Evolutionary conservation across 257 asterid species (phyloP).

Genomic region (Capsicum rhomboideum): DNA sequence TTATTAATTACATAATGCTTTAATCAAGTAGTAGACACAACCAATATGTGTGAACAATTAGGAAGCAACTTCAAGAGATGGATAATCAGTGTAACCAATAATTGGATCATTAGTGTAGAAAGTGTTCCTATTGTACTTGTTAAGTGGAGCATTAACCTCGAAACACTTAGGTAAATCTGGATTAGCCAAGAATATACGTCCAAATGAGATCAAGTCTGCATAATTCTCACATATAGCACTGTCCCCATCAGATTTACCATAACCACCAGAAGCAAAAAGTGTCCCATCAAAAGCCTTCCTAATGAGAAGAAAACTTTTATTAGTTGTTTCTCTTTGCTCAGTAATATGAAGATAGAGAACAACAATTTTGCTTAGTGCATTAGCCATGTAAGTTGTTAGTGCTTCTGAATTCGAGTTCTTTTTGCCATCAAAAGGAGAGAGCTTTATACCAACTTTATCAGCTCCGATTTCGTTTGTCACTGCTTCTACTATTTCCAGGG

Average conservation of each 20-base stretch:
- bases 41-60: neutral
- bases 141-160: slow-evolving; percentile 44
- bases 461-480: slow-evolving; percentile 60
- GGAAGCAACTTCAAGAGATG: slow-evolving; percentile 32
- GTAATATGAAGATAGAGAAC: slow-evolving; percentile 36
- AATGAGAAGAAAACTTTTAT: neutral
- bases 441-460: slow-evolving; percentile 64
- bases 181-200: slow-evolving; percentile 61
- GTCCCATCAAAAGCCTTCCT: slow-evolving; percentile 46
- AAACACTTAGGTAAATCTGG: slow-evolving; percentile 56
- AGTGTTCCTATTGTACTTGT: slow-evolving; percentile 42
- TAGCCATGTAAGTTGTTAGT: slow-evolving; percentile 43
- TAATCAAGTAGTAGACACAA: neutral
- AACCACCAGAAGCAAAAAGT: slow-evolving; percentile 58
- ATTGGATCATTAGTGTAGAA: slow-evolving; percentile 60
- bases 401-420: slow-evolving; percentile 40
- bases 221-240: slow-evolving; percentile 23
- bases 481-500: slow-evolving; percentile 51
- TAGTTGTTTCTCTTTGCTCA: slow-evolving; percentile 26
- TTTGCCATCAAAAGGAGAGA: slow-evolving; percentile 62
- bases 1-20: neutral
- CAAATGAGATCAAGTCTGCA: slow-evolving; percentile 59
- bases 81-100: slow-evolving; percentile 72
- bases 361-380: slow-evolving; percentile 12
- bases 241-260: slow-evolving; percentile 35